These are phyloP conservation scores for Cucurbitaria berberidis DNA, from an alignment of 2,329 filamentous ascomycete species.

Conservation along the genomic window DNA sequence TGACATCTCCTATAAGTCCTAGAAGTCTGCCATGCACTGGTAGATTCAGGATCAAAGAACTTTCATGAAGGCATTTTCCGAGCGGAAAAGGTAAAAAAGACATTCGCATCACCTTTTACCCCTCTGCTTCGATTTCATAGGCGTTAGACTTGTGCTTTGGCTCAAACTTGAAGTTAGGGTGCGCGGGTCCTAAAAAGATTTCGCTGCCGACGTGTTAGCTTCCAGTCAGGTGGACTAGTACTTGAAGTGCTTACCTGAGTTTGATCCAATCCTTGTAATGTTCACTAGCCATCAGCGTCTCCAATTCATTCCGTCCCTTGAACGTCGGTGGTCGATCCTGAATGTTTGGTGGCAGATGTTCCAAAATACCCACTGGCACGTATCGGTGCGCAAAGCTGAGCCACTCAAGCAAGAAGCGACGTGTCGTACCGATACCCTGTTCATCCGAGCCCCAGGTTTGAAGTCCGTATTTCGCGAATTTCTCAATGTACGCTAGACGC, in stretches of 20 bases:
- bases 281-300: constrained; percentile 87
- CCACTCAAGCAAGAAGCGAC: constrained; percentile 94
- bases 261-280: constrained; percentile 99
- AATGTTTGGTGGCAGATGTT: constrained; percentile 84
- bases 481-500: constrained; percentile 83
- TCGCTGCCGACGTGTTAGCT: constrained; percentile 64
- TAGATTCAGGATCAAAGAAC: too few species aligned
- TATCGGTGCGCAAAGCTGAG: constrained; percentile 93
- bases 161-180: constrained; percentile 89
- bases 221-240: neutral
- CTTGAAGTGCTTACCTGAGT: constrained; percentile 75
- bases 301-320: constrained; percentile 83
- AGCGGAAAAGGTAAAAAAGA: neutral
- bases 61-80: too few species aligned
- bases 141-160: constrained; percentile 97
- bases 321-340: constrained; percentile 90
- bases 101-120: constrained; percentile 14
- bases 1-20: too few species aligned
- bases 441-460: constrained; percentile 97
- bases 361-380: constrained; percentile 85
- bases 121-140: constrained; percentile 73
- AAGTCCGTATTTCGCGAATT: constrained; percentile 87
- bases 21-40: too few species aligned
- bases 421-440: constrained; percentile 86
- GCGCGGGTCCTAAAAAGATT: constrained; percentile 94